Evolutionary conservation across 2,329 filamentous ascomycete species (phyloP), one percentile per base, ranked within the genome.

Genomic region (Cercospora sp.): DNA sequence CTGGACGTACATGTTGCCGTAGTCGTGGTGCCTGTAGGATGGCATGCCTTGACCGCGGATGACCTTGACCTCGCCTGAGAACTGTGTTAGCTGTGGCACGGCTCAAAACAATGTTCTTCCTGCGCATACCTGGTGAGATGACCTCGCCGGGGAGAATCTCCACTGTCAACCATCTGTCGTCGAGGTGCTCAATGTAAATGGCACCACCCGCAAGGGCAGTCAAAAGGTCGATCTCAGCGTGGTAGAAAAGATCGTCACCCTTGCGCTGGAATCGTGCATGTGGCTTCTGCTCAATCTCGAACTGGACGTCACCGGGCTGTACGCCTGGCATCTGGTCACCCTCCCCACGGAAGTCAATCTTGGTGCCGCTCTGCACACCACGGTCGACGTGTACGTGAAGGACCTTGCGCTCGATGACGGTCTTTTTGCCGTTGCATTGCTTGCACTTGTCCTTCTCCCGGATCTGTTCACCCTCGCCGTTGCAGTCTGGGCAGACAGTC

Each of bases 271-370:
- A 99, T 71, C 95, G 90, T 30, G 90, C 72, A 81, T 99, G 95
- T n/a, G 94, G 94, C 88, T 99, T 99, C 86, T 98, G 93, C 82
- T 98, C 94, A 73, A 99, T 98, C 84, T 98, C 94, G 79, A 99
- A 99, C 70, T 97, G 91, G 67, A 99, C 95, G 78, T 99, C 96
- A 73, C 96, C 95, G 16, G 95, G 91, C 79, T 97, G 88, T 63
- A 97, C 91, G 72, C 94, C 94, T 20, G 95, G 95, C 67, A 94
- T 89, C 80, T 98, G 95, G 79, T 99, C 95, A 82, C 95, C 95
- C 80, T 99, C 95, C 67, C 95, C 95, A 66, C 91, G 89, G 86
- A 98, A 99, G 79, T 97, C 94, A 73, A 99, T 93, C 86, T 97
- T 97, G 82, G 94, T 94, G 70, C 95, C 95, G 79, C 88, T 94